Evolutionary conservation across 2,329 filamentous ascomycete genomes (phyloP).

Genomic region (Ramularia endophylla): DNA sequence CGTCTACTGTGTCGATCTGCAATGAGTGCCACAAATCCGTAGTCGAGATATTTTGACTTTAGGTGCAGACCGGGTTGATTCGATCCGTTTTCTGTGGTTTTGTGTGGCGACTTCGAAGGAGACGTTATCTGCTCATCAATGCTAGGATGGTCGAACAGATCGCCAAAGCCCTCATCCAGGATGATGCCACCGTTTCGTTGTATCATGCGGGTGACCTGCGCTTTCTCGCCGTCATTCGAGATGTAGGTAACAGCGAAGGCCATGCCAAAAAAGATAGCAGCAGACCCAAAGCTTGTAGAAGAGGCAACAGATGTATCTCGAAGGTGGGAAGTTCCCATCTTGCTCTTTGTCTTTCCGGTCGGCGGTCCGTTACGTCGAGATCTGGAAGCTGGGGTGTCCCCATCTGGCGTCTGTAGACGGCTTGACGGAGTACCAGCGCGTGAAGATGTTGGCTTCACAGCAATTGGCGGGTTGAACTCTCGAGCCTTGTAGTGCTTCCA

Average conservation of each 20-base stretch:
- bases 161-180: slow-evolving; percentile 69
- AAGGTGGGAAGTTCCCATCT: slow-evolving; percentile 15
- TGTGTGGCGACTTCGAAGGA: slow-evolving; percentile 18
- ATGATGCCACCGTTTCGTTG: slow-evolving; percentile 65
- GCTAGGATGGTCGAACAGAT: slow-evolving; percentile 60
- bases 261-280: slow-evolving; percentile 67
- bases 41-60: slow-evolving; percentile 43
- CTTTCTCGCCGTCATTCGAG: slow-evolving; percentile 52
- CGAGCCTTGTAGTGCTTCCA: slow-evolving; percentile 38
- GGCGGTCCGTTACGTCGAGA: slow-evolving; percentile 35
- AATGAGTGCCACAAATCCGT: slow-evolving; percentile 79
- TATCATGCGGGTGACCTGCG: slow-evolving; percentile 58
- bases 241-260: slow-evolving; percentile 77
- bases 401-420: slow-evolving; percentile 20
- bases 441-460: not conserved
- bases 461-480: slow-evolving; percentile 25
- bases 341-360: slow-evolving; percentile 9
- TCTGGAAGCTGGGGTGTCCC: slow-evolving; percentile 38
- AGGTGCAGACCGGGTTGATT: slow-evolving; percentile 38
- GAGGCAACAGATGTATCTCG: slow-evolving; percentile 24
- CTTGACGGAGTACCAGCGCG: slow-evolving; percentile 14
- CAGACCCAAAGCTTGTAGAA: slow-evolving; percentile 3
- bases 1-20: slow-evolving; percentile 81
- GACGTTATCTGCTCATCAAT: slow-evolving; percentile 21
- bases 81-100: not conserved